These are phyloP conservation scores for Ceratobasidium sp. DNA, from an alignment of 1,284 basidiomycete species.

Conservation along the genomic window DNA sequence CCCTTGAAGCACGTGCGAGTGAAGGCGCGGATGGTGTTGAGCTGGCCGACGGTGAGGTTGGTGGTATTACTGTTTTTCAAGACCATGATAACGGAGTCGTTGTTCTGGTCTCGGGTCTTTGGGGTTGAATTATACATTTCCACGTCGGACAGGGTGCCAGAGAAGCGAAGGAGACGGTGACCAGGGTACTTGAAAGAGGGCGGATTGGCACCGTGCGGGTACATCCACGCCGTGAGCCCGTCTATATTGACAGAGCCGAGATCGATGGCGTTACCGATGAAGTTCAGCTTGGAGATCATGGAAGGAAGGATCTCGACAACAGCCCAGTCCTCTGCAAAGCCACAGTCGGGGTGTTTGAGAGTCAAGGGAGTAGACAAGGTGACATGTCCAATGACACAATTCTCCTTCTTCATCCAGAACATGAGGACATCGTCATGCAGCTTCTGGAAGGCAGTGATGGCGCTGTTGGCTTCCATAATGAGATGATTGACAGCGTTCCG, in stretches of 20 bases:
- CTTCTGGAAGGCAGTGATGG: slow-evolving; percentile 35
- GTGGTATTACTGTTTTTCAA: slow-evolving; percentile 37
- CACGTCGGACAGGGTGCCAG: slow-evolving; percentile 22
- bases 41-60: slow-evolving; percentile 33
- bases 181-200: slow-evolving; percentile 34
- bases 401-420: slow-evolving; percentile 25
- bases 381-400: slow-evolving; percentile 38
- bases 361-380: slow-evolving; percentile 37
- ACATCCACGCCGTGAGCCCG: slow-evolving; percentile 28
- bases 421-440: slow-evolving; percentile 23
- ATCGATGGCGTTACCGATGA: slow-evolving; percentile 36
- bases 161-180: slow-evolving; percentile 17
- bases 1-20: slow-evolving; percentile 27
- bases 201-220: slow-evolving; percentile 13
- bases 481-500: too few species aligned
- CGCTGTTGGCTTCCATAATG: slow-evolving; percentile 1
- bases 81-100: slow-evolving; percentile 38
- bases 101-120: slow-evolving; percentile 38
- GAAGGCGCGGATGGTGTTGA: slow-evolving; percentile 40
- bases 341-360: not conserved
- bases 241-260: slow-evolving; percentile 20
- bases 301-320: slow-evolving; percentile 36
- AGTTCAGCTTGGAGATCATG: slow-evolving; percentile 26
- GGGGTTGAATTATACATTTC: slow-evolving; percentile 21
- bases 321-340: slow-evolving; percentile 39